phyloP scores from a whole-genome alignment of 2,329 filamentous ascomycete genomes.

The Stenocarpella maydis region DNA sequence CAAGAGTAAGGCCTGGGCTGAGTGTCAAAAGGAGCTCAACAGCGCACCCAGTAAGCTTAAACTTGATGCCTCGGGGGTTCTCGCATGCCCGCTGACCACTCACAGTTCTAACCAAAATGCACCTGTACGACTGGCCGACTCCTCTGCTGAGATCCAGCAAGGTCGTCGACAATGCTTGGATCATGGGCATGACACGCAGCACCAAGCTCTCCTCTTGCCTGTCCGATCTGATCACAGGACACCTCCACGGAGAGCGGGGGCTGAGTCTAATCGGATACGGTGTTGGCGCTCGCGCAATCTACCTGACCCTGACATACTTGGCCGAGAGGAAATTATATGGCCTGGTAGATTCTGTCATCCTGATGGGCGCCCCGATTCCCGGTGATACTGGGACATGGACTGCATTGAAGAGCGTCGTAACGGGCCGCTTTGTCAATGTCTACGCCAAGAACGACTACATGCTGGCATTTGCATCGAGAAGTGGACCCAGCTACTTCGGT shows the following conservation, averaged over 20 bases:
- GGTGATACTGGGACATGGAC: constrained; percentile 78
- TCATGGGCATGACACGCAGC: constrained; percentile 75
- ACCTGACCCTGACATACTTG: constrained; percentile 80
- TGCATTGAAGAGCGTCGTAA: constrained; percentile 78
- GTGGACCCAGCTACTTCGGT: constrained; percentile 81
- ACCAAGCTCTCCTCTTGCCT: constrained; percentile 77
- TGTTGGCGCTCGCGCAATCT: constrained; percentile 83
- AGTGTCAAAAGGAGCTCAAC: constrained; percentile 64
- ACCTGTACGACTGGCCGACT: constrained; percentile 70
- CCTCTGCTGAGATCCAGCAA: constrained; percentile 73
- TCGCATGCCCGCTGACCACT: not conserved
- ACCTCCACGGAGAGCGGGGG: constrained; percentile 81
- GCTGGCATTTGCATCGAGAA: constrained; percentile 87
- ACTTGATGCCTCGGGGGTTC: not conserved
- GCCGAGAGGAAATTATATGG: constrained; percentile 86
- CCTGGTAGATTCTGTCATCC: constrained; percentile 81
- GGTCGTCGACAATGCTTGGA: constrained; percentile 84
- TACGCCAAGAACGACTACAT: constrained; percentile 89
- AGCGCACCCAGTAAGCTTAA: constrained; percentile 55
- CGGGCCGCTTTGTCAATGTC: constrained; percentile 87
- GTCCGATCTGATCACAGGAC: constrained; percentile 83
- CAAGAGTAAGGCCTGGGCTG: constrained; percentile 81
- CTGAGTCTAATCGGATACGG: constrained; percentile 85
- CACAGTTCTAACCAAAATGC: constrained; percentile 47
- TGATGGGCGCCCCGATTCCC: constrained; percentile 85